phyloP scores from a whole-genome alignment of 495 filamentous ascomycete genomes.

The Talaromyces thailandensis region DNA sequence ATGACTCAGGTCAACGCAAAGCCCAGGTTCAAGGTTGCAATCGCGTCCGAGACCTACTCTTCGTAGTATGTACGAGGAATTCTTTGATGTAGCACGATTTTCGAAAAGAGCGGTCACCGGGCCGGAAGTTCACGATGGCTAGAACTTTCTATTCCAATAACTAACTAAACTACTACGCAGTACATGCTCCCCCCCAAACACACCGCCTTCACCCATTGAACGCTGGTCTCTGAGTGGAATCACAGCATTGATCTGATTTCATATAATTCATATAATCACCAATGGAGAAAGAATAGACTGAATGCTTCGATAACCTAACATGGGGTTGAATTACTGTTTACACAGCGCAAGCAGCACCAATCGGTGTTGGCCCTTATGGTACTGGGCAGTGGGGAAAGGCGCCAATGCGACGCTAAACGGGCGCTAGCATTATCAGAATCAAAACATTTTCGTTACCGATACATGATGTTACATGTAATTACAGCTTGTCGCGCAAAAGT shows the following conservation, averaged over 20 bases:
- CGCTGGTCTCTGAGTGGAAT: not conserved
- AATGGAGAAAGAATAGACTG: not conserved
- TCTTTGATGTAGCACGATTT: not conserved
- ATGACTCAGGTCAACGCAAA: not conserved
- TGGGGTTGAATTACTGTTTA: conserved; percentile 1
- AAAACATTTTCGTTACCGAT: not conserved
- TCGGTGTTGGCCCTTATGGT: not conserved
- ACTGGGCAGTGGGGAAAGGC: not conserved
- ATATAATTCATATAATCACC: not conserved
- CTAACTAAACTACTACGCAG: no score
- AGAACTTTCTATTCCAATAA: not conserved
- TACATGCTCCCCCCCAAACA: not conserved
- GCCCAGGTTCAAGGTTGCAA: not conserved
- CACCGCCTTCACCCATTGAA: not conserved
- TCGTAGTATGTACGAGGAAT: not conserved
- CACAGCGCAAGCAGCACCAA: not conserved
- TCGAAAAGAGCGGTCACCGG: conserved; percentile 2
- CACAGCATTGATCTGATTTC: not conserved
- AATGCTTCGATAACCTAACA: not conserved
- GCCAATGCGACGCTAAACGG: not conserved
- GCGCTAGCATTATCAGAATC: not conserved
- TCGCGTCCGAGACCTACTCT: not conserved
- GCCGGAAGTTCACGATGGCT: not conserved
- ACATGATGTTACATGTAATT: not conserved
- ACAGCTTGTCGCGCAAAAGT: not conserved